These are phyloP conservation scores for Dactylonectria estremocensis DNA, from an alignment of 2,329 filamentous ascomycete genomes.

Conservation along the genomic window DNA sequence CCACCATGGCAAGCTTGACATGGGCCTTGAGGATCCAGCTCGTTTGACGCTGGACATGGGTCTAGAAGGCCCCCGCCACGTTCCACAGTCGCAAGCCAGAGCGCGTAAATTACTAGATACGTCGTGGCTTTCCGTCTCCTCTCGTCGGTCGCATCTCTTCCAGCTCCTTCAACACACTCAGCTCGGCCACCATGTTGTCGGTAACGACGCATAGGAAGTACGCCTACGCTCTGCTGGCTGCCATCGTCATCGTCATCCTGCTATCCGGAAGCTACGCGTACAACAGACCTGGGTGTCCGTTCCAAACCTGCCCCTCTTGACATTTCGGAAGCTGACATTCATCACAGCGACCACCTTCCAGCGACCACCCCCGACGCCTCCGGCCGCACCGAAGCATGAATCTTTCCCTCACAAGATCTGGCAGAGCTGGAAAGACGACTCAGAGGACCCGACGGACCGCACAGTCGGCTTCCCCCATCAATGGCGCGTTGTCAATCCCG, in stretches of 20 bases:
- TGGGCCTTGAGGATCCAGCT: background rate
- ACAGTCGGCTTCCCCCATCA: conserved; percentile 49
- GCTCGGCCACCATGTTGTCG: conserved; percentile 18
- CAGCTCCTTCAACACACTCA: background rate
- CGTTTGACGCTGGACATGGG: background rate
- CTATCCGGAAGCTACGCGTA: conserved; percentile 31
- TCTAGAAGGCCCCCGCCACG: background rate
- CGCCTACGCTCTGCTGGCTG: conserved; percentile 19
- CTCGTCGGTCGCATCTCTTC: background rate
- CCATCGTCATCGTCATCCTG: conserved; percentile 20
- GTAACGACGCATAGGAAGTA: conserved; percentile 18
- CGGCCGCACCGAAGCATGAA: background rate
- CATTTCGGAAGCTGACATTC: conserved; percentile 9
- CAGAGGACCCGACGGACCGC: conserved; percentile 46
- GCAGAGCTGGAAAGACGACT: conserved; percentile 52
- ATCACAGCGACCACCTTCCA: conserved; percentile 13
- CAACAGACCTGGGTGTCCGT: conserved; percentile 27
- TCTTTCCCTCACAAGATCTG: conserved; percentile 48
- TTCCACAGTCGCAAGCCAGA: background rate
- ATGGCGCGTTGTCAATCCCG: conserved; percentile 45
- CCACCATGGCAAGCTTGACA: background rate
- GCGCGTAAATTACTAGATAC: background rate
- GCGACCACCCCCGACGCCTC: background rate
- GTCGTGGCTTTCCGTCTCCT: background rate
- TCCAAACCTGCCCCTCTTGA: background rate